Conservation (phyloP, 2,329 filamentous ascomycete species). For the Amauroascus niger region DNA sequence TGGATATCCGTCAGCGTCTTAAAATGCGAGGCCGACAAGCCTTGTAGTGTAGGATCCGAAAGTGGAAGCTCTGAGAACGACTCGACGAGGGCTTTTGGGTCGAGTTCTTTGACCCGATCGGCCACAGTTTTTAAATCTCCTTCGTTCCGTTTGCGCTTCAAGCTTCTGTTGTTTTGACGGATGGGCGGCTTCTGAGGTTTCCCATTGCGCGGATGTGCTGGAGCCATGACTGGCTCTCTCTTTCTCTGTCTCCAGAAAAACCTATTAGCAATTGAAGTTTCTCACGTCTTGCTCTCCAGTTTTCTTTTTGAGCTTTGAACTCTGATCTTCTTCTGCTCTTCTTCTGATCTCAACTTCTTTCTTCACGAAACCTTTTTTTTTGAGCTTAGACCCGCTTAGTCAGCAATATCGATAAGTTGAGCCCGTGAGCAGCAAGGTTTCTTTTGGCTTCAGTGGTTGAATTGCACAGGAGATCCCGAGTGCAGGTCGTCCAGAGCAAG, state of each 20-base stretch:
- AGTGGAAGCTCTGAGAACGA: conserved; percentile 78
- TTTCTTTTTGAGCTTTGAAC: too few species aligned
- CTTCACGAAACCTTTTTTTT: conserved; percentile 2
- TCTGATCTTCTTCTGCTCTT: too few species aligned
- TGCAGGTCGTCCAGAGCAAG: not conserved
- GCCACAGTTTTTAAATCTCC: conserved; percentile 36
- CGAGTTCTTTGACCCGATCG: conserved; percentile 38
- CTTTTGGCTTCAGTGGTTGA: not conserved
- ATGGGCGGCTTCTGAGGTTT: conserved; percentile 23
- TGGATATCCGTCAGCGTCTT: conserved; percentile 87
- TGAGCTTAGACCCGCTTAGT: not conserved
- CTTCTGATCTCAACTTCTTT: too few species aligned
- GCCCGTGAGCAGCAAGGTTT: too few species aligned
- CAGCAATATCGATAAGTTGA: conserved; percentile 9
- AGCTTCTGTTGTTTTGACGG: conserved; percentile 22
- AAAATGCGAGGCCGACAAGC: conserved; percentile 79
- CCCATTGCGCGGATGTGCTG: conserved; percentile 22
- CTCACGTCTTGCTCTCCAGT: too few species aligned
- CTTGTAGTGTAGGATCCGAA: conserved; percentile 66
- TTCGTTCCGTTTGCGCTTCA: conserved; percentile 41
- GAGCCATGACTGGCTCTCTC: conserved; percentile 29
- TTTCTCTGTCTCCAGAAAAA: too few species aligned
- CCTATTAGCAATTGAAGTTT: too few species aligned
- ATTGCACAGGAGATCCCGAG: not conserved
- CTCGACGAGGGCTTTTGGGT: conserved; percentile 44